phyloP scores from a whole-genome alignment of 805 yeast species.

The Torulaspora maleeae region DNA sequence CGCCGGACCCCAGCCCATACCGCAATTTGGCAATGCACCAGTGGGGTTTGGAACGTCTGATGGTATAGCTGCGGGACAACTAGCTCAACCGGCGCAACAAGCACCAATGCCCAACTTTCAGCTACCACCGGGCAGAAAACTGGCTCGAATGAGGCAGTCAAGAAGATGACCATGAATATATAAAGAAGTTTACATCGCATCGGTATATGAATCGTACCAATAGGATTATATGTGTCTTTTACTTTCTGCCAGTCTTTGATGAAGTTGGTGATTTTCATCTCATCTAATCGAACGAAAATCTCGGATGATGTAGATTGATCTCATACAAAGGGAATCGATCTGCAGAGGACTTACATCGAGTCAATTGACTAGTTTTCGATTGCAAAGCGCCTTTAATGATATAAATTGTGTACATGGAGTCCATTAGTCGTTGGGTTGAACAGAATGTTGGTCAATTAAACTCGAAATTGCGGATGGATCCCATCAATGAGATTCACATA shows the following conservation, averaged over 20 bases:
- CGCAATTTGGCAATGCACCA: conserved; percentile 4
- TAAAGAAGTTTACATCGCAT: background rate
- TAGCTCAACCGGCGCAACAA: conserved; percentile 7
- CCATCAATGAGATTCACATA: conserved; percentile 19
- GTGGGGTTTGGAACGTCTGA: conserved; percentile 5
- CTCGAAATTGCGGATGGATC: conserved; percentile 11
- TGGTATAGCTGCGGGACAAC: conserved; percentile 12
- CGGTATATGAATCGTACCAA: background rate
- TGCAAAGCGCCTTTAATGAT: background rate
- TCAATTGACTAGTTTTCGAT: background rate
- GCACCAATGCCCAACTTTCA: conserved; percentile 11
- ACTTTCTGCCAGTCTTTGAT: background rate
- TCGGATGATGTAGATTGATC: background rate
- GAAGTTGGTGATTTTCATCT: background rate
- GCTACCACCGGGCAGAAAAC: conserved; percentile 22
- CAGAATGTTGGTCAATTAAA: conserved; percentile 8
- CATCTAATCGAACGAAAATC: background rate
- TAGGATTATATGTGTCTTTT: background rate
- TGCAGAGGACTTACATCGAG: background rate
- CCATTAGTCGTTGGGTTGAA: conserved; percentile 8
- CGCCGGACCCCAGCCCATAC: conserved; percentile 5
- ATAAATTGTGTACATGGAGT: conserved; percentile 9
- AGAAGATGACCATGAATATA: conserved; percentile 19
- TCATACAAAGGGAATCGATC: background rate
- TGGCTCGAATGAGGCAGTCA: conserved; percentile 33